A percentile compares a stretch with the other conserved stretches of the same genome.
Conservation (phyloP, 2,329 filamentous ascomycete species). For the Fusarium transvaalense region DNA sequence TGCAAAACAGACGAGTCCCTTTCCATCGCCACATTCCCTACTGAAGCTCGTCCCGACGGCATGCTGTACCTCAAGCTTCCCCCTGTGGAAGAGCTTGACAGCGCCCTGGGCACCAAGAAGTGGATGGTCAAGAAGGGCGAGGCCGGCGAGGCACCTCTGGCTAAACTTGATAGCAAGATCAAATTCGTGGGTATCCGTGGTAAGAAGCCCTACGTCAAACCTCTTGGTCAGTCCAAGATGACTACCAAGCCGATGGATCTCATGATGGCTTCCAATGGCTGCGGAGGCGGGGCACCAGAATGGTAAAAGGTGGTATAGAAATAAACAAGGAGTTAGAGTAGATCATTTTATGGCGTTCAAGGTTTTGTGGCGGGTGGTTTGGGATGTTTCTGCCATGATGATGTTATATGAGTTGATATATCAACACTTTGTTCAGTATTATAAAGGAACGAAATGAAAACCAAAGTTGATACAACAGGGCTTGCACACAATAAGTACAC, state of each 20-base stretch:
- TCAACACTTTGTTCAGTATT: background rate
- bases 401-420: background rate
- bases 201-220: conserved; percentile 58
- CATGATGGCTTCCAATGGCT: conserved; percentile 54
- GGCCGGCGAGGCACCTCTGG: conserved; percentile 56
- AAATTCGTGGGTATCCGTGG: conserved; percentile 59
- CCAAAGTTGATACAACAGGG: no score
- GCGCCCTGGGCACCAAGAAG: conserved; percentile 79
- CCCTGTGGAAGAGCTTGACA: conserved; percentile 83
- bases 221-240: conserved; percentile 51
- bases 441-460: background rate
- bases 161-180: conserved; percentile 62
- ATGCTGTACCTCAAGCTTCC: conserved; percentile 85
- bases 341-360: conserved; percentile 27
- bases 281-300: conserved; percentile 59
- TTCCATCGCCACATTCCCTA: conserved; percentile 85
- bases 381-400: background rate
- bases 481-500: background rate
- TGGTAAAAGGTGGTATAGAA: conserved; percentile 54
- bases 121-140: conserved; percentile 85
- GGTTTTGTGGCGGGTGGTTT: background rate
- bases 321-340: background rate
- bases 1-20: conserved; percentile 81
- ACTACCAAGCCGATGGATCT: conserved; percentile 54
- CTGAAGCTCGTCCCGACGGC: conserved; percentile 79